A percentile compares a stretch with the other conserved stretches of the same genome.
These are phyloP conservation scores for Lasiodiplodia gonubiensis DNA, from an alignment of 2,329 filamentous ascomycete species.

Conservation along the genomic window DNA sequence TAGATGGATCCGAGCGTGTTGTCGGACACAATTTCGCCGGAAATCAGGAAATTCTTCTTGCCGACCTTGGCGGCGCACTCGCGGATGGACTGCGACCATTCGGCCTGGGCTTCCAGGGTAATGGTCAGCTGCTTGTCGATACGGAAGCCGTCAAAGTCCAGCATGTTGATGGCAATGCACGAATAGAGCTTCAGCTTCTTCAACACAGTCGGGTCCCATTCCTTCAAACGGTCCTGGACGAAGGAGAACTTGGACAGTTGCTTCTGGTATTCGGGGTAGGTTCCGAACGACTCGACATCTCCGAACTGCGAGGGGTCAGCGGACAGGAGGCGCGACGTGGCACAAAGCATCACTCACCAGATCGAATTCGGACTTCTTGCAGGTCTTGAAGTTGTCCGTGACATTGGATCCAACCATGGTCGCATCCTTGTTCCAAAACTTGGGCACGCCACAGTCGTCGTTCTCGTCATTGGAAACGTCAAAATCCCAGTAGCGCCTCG, in stretches of 20 bases:
- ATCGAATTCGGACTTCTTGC: constrained; percentile 69
- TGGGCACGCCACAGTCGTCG: constrained; percentile 61
- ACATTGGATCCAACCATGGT: constrained; percentile 22
- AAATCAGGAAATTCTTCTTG: constrained; percentile 68
- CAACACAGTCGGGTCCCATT: constrained; percentile 65
- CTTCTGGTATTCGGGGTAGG: constrained; percentile 60
- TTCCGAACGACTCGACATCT: constrained; percentile 56
- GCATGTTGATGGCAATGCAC: constrained; percentile 65
- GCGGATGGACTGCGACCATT: constrained; percentile 63
- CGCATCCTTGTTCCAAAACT: constrained; percentile 65
- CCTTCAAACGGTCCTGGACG: constrained; percentile 69
- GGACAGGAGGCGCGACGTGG: not conserved
- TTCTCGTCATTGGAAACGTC: constrained; percentile 56
- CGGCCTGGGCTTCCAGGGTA: constrained; percentile 65
- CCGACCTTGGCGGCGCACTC: constrained; percentile 62
- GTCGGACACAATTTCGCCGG: constrained; percentile 63
- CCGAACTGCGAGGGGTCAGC: constrained; percentile 56
- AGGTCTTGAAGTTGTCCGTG: constrained; percentile 41
- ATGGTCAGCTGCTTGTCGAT: constrained; percentile 71
- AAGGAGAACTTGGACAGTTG: constrained; percentile 70
- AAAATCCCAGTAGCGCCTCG: constrained; percentile 65
- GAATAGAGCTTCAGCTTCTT: constrained; percentile 65
- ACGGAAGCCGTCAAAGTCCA: constrained; percentile 71
- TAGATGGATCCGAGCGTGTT: constrained; percentile 60
- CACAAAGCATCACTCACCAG: constrained; percentile 32